phyloP scores from a whole-genome alignment of 2,329 filamentous ascomycete species.

The Zymoseptoria tritici region DNA sequence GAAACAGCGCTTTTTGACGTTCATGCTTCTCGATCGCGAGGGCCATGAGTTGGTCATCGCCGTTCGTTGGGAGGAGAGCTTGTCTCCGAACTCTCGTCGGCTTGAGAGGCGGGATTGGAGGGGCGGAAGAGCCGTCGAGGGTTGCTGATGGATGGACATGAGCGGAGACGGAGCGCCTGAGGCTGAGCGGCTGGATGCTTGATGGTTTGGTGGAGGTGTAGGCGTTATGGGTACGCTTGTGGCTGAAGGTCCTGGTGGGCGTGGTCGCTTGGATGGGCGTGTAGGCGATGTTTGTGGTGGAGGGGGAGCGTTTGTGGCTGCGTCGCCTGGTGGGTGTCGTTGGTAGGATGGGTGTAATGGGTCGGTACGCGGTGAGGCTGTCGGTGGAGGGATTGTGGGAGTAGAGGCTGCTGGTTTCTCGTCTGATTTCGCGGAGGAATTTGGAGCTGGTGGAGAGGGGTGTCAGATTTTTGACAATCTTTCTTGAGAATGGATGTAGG shows the following conservation, averaged over 20 bases:
- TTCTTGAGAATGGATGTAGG: too few species aligned
- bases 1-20: conserved; percentile 29
- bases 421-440: not conserved
- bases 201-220: too few species aligned
- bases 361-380: not conserved
- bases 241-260: too few species aligned
- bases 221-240: too few species aligned
- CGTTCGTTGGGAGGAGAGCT: not conserved
- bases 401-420: not conserved
- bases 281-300: too few species aligned
- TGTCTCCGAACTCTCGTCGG: not conserved
- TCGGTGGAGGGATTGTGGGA: not conserved
- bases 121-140: not conserved
- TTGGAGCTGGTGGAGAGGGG: not conserved
- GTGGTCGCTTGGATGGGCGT: too few species aligned
- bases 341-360: not conserved
- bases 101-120: not conserved
- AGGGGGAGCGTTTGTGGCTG: not conserved
- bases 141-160: not conserved
- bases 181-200: not conserved
- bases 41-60: conserved; percentile 24
- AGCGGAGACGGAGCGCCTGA: not conserved
- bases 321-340: not conserved
- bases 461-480: too few species aligned
- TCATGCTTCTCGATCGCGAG: conserved; percentile 28